A percentile compares a stretch with the other conserved stretches of the same genome.
Evolutionary conservation across 2,329 filamentous ascomycete species (phyloP).

Genomic region (Cytospora piceicola): DNA sequence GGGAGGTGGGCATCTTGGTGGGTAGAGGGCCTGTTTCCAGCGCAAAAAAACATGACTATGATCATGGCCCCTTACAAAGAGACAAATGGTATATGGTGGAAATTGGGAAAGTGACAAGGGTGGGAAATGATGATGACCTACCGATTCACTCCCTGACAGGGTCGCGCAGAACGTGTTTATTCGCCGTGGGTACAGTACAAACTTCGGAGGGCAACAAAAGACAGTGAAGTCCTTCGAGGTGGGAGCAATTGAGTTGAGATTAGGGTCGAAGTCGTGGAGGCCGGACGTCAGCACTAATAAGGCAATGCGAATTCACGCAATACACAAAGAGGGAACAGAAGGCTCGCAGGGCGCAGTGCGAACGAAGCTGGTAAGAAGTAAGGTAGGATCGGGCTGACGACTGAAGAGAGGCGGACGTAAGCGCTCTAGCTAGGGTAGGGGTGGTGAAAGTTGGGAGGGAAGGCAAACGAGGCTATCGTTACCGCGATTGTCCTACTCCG

Average conservation of each 20-base stretch:
- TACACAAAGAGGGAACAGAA: not conserved
- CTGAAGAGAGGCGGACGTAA: not conserved
- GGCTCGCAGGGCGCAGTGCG: not conserved
- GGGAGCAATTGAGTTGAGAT: not conserved
- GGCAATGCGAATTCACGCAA: not conserved
- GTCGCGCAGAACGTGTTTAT: not conserved
- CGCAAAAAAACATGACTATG: not conserved
- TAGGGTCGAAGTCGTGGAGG: not conserved
- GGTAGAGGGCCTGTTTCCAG: not conserved
- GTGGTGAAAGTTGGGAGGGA: not conserved
- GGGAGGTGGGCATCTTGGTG: not conserved
- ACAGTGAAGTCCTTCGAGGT: not conserved
- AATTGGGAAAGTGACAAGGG: not conserved
- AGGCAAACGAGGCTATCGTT: not conserved
- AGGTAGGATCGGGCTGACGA: not conserved
- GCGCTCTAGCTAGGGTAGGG: not conserved
- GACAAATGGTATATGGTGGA: not conserved
- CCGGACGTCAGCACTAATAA: not conserved
- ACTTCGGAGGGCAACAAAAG: not conserved
- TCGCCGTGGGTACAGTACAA: not conserved
- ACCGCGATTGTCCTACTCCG: slow-evolving; percentile 3
- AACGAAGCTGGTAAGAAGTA: not conserved
- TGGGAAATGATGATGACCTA: not conserved
- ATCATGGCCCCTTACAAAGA: not conserved
- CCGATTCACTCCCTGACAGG: not conserved